Evolutionary conservation across 768 basidiomycete species (phyloP).

Genomic region (Naganishia randhawae): DNA sequence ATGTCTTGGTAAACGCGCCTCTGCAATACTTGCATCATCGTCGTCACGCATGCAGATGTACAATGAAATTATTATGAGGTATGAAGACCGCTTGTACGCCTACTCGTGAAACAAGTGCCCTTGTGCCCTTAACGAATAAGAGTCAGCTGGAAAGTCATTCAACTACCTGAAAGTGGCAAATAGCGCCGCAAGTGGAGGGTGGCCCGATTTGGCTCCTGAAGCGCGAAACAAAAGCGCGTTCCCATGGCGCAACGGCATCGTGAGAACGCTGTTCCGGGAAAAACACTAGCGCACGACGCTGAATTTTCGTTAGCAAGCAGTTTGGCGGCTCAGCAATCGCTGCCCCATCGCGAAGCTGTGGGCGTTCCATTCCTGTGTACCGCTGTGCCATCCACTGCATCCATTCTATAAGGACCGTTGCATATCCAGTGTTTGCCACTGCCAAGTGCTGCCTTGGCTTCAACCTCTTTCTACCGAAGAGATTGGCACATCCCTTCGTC

Average conservation of each 20-base stretch:
- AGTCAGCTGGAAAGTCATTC: too few species aligned
- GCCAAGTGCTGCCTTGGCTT: neutral
- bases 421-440: neutral
- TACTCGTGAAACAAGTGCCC: too few species aligned
- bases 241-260: neutral
- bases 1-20: too few species aligned
- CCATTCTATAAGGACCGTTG: conserved; percentile 17
- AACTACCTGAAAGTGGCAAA: neutral
- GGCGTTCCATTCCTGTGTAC: neutral
- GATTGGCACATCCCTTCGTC: conserved; percentile 16
- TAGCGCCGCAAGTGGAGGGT: neutral
- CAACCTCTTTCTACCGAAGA: conserved; percentile 23
- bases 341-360: neutral
- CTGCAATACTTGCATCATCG: too few species aligned
- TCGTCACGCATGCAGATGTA: too few species aligned
- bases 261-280: neutral
- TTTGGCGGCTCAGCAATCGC: neutral
- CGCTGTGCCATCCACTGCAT: neutral
- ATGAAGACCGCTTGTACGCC: too few species aligned
- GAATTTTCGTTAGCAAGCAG: conserved; percentile 12
- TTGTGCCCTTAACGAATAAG: too few species aligned
- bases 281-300: neutral
- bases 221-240: neutral
- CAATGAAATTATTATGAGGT: too few species aligned
- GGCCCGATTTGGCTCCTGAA: neutral